These are phyloP conservation scores for Suhomyces bolitotheri DNA, from an alignment of 1,139 yeast species.

Conservation along the genomic window DNA sequence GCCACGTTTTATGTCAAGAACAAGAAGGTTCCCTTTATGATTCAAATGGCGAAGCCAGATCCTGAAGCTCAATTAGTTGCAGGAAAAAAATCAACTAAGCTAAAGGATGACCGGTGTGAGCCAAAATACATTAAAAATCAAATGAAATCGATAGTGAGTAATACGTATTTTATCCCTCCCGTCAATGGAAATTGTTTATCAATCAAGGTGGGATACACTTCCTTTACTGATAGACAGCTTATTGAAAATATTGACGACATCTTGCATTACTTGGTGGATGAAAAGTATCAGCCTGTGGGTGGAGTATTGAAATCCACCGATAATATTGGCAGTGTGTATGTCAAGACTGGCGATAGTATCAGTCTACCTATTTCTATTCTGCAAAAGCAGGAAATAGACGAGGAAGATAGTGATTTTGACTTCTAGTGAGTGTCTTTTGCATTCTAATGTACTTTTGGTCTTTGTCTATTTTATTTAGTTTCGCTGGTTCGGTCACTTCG, in stretches of 20 bases:
- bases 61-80: conserved; percentile 36
- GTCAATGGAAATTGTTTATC: conserved; percentile 54
- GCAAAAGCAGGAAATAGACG: conserved; percentile 18
- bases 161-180: conserved; percentile 60
- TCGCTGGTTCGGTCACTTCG: no score
- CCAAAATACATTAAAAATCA: conserved; percentile 61
- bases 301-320: conserved; percentile 49
- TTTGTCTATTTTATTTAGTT: no score
- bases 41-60: conserved; percentile 61
- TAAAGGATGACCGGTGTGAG: conserved; percentile 59
- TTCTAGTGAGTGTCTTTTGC: conserved; percentile 21
- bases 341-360: conserved; percentile 64
- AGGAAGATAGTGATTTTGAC: conserved; percentile 33
- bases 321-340: conserved; percentile 51
- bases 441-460: no score
- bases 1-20: conserved; percentile 57
- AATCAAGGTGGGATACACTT: conserved; percentile 54
- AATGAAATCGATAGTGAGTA: conserved; percentile 58
- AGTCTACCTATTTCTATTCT: conserved; percentile 47
- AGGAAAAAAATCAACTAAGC: conserved; percentile 36
- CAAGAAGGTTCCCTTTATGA: conserved; percentile 62
- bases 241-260: conserved; percentile 58
- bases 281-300: conserved; percentile 55
- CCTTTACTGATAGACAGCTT: conserved; percentile 45
- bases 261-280: conserved; percentile 49